Evolutionary conservation across 768 basidiomycete genomes (phyloP), one percentile per base, ranked within the genome.

Genomic region (Amyloporia xantha): DNA sequence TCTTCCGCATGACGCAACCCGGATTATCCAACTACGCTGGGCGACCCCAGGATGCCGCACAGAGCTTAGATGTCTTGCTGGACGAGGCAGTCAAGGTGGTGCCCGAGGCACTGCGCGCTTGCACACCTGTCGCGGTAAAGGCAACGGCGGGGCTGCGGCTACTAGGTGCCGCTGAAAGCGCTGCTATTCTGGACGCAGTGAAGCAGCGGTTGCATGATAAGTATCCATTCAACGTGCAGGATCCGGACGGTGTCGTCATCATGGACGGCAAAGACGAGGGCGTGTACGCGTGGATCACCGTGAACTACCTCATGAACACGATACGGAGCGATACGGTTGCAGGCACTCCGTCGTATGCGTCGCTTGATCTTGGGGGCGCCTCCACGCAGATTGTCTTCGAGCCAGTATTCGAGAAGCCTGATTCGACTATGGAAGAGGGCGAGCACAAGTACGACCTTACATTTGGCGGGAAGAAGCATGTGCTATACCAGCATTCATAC

Each of bases 241-340:
- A 75, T 21, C 69, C 71, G 53, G 81, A 81, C 42, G 81, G 78
- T 1, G 91, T 95, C 27, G 79, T 76, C 36, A 83, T 97, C 53
- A 94, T 97, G 94, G 94, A 96, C 54, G 94, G 94, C 5, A 78
- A 82, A 55, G 94, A 98, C 62, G 95, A 97, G 66, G 95, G 91
- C 26, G 91, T 97, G n/a, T 98, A 89, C 63, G 92, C 95, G 24
- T 98, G 95, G 94, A 91, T 97, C 56, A 96, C 95, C 15, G 91
- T 89, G 51, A 98, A 98, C 67, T 97, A 96, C 68, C 75, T 97
- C 41, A 71, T 95, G 37, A 75, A 77, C 44, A 80, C 85, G 33
- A 81, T 96, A 60, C 76, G 81, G 13, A 71, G 74, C 9, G 76
- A 74, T 42, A 67, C 76, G 15, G 68, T 71, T 1, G 53, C 62